Base-by-base conservation (phyloP, 352 stramenopile species). In the Pythium aquatile region DNA sequence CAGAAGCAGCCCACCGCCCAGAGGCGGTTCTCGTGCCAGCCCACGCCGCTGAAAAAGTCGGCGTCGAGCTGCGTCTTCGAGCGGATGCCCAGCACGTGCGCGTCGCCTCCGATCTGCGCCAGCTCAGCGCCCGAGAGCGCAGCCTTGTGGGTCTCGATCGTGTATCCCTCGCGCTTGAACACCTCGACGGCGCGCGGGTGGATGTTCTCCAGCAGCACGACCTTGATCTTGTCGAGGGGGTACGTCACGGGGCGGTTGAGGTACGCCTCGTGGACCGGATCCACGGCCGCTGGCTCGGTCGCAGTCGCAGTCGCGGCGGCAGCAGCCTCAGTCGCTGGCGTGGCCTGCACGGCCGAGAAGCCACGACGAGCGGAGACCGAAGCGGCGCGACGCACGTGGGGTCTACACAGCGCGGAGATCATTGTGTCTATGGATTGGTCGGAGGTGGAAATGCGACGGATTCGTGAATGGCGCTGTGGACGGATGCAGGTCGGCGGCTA, bases 151-250 rank as follows among this genome's bases (percentile, higher is more conserved):
- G 83, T 88, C 70, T 93, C 85, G 8, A 93, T 78, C 11, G 68
- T 76, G 73, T 90, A 93, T 2, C 83, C 83, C 69, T 93, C 82
- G 33, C 78, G 80, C 73, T 90, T 75, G 66, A 93, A 93, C 8
- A 91, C 83, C 39, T 91, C 62, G 14, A 86, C 79, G 29, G 85
- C 82, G 16, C 81, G 81, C 51, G 85, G 85, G 70, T 93, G 85
- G 72, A 93, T 93, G 61, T 93, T 93, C 60, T 93, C 85, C 49
- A 93, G 66, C 47, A 93, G 73, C 40, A 93, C 85, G 35, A 93
- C 85, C 70, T 93, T 93, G 61, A 91, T 77, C 72, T 91, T 91
- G 61, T 91, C 71, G 26, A 93, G 70, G 17, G 84, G 84, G 58
- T 87, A 91, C 51, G 81, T 88, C 68, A 90, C 83, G 10, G 81